Conservation (phyloP, 129 eudicot genomes). For the Centrapalus pauciflorus region DNA sequence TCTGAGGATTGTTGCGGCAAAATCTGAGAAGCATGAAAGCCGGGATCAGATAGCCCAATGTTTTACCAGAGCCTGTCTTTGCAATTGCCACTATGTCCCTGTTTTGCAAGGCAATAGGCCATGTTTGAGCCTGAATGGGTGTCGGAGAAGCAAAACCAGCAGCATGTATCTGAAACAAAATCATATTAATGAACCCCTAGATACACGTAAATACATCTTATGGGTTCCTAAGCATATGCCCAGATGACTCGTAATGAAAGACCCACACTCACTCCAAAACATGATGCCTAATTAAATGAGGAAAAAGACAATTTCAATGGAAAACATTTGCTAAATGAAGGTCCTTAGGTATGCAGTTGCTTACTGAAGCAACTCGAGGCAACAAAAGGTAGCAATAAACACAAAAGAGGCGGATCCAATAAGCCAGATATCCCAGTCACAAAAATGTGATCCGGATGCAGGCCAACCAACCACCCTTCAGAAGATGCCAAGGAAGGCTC, state of each 20-base stretch:
- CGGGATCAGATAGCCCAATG: slow-evolving; percentile 88
- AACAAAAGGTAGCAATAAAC: slow-evolving; percentile 78
- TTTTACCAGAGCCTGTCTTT: slow-evolving; percentile 97
- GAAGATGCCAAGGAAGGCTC: slow-evolving; percentile 61
- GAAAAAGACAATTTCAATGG: no score
- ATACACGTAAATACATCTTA: not conserved
- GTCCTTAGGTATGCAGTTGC: slow-evolving; percentile 71
- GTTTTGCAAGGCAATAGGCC: slow-evolving; percentile 92
- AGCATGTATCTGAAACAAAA: slow-evolving; percentile 53
- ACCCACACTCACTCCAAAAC: no score
- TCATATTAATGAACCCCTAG: slow-evolving; percentile 11
- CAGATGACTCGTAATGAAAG: not conserved
- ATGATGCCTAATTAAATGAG: no score
- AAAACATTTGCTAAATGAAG: slow-evolving; percentile 29
- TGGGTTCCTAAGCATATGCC: not conserved
- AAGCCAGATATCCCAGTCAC: slow-evolving; percentile 76
- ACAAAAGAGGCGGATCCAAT: slow-evolving; percentile 65
- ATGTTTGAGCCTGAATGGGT: slow-evolving; percentile 94
- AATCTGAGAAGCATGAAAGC: slow-evolving; percentile 77
- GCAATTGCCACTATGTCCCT: slow-evolving; percentile 97
- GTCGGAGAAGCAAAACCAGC: slow-evolving; percentile 90
- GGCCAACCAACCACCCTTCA: slow-evolving; percentile 77
- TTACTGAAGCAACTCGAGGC: slow-evolving; percentile 98
- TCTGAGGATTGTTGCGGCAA: slow-evolving; percentile 58
- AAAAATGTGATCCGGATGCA: slow-evolving; percentile 57